Evolutionary conservation across 1,284 basidiomycete genomes (phyloP), one percentile per base, ranked within the genome.

Genomic region (Coniferiporia weirii): DNA sequence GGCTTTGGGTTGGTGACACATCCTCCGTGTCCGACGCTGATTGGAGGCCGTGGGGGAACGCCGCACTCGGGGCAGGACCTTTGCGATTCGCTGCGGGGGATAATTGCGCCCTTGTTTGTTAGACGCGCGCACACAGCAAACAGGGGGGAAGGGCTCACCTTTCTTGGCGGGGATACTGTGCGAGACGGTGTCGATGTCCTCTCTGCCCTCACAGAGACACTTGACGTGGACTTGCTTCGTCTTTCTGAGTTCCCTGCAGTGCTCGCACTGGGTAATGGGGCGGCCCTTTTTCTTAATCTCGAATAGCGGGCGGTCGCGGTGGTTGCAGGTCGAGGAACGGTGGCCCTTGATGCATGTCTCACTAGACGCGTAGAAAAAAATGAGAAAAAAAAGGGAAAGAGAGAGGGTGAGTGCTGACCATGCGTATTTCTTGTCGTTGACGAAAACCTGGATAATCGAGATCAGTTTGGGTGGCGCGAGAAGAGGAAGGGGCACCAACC

Each of bases 301-400:
- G 69, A 85, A 90, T 55, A 91, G 76, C 27, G 89, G 84, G 45
- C 89, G 80, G 67, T 89, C 87, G 61, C 82, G 84, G 70, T 91
- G 89, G 60, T 84, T 82, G 71, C 89, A 91, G 50, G 81, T 79
- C 8, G 87, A 88, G 12, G 88, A 89, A 43, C 89, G 84, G 73
- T 91, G 89, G 10, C 89, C 89, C 71, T 91, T 91, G 73, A 91
- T 91, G 73, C 89, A 91, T 47, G 87, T 87, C 72, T 87, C 87
- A 68, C 88, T 90, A 64, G 64, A 64, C 47, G 44, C 22, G 17
- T 9, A 20, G 40, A 50, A 36, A 51, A 50, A n/a, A 32, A 38
- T n/a, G 10, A 47, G 17, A 54, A 17, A 56, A 50, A 34, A 19
- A 15, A 49, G 19, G n/a, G 43, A 49, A 10, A 44, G 12, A 48